phyloP scores from a whole-genome alignment of 495 filamentous ascomycete genomes.

The Penicillium pulvis region DNA sequence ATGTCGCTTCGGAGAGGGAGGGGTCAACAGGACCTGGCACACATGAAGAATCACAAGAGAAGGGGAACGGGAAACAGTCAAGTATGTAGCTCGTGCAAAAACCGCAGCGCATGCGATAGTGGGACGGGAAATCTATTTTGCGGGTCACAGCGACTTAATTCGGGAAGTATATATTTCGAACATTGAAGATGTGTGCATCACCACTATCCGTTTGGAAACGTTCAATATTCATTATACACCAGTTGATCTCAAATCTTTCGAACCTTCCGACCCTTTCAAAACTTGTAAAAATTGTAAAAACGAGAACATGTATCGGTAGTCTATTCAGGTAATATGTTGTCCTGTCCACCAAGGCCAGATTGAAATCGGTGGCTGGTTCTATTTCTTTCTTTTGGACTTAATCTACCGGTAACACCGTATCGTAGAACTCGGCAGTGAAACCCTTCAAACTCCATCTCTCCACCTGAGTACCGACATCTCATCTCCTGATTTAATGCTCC shows the following conservation, averaged over 20 bases:
- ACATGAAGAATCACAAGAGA: slow-evolving; percentile 11
- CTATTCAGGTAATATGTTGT: not conserved
- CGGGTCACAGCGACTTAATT: not conserved
- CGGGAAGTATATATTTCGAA: too few relatives aligned
- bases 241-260: too few relatives aligned
- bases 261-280: too few relatives aligned
- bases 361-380: not conserved
- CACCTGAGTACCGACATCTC: not conserved
- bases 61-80: not conserved
- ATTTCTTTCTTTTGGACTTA: too few relatives aligned
- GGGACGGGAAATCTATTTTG: slow-evolving; percentile 20
- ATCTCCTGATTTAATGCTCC: not conserved
- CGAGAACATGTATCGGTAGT: too few relatives aligned
- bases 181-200: too few relatives aligned
- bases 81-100: not conserved
- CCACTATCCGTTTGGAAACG: too few relatives aligned
- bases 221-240: too few relatives aligned
- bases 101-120: slow-evolving; percentile 9
- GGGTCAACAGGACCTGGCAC: slow-evolving; percentile 7
- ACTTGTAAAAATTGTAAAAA: too few relatives aligned
- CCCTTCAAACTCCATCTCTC: not conserved
- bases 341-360: not conserved
- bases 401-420: too few relatives aligned
- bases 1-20: not conserved
- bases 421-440: too few relatives aligned